Base-by-base conservation (phyloP, 2,329 filamentous ascomycete genomes). In the Xylariaceae sp. region DNA sequence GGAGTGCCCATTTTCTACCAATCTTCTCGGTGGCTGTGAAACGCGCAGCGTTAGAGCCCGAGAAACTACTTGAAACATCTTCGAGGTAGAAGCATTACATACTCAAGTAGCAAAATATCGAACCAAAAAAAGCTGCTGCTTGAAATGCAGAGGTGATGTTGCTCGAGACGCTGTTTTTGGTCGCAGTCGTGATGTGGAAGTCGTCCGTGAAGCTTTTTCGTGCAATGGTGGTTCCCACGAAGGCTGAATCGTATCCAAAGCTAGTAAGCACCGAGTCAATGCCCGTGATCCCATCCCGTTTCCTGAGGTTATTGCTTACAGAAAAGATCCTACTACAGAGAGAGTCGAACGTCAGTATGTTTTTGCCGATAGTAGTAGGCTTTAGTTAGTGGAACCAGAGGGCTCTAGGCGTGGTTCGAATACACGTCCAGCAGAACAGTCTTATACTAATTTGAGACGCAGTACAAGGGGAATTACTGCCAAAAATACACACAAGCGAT, bases 171-270 rank as follows among this genome's bases (percentile, higher is more conserved):
- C 68, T 65, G 46, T 70, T 42, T 4, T 11, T 18, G 7, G 18
- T 33, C 16, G 42, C 22, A 7, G 3, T 60, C 11, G 61, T 66
- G 54, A 75, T 70, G 9, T 67, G 66, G 53, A 76, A 76, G 54
- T 77, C 76, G 12, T 63, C 57, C 56, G 73, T 70, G 66, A 82
- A 81, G 52, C 71, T 73, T 16, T 69, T 57, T 22, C 74, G 75
- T 2, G 75, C 71, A 49, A 81, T 80, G 0, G 78, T 81, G 0
- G 76, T 79, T 3, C 79, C 79, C 18, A 81, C 73, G 63, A 81
- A 81, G 13, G 77, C 75, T 3, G 73, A 75, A 56, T 81, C 78
- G 58, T 81, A 80, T 13, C 78, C 77, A 54, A 79, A 79, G 5
- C 74, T 75, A 19, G 34, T 10, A 18, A 13, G 17, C 17, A 13